Base-by-base conservation (phyloP, 2,329 filamentous ascomycete species). In the Paraphaeosphaeria sporulosa region DNA sequence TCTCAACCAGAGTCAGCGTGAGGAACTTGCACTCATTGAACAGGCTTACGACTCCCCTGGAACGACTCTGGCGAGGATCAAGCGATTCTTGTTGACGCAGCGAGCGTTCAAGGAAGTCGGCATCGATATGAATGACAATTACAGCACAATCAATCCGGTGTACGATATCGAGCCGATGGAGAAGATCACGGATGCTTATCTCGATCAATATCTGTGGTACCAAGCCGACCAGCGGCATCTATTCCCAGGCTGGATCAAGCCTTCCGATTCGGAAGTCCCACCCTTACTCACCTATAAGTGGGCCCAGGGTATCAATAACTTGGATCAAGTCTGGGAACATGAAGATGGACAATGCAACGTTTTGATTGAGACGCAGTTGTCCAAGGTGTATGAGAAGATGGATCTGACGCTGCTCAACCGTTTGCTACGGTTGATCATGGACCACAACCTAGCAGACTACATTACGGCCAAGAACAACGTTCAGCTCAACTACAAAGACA, bases 81-180 rank as follows among this genome's bases (percentile, higher is more conserved):
- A 99, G 84, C 91, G 95, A 51, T 98, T 98, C 84, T 83, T 99
- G 64, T 87, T 99, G 47, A 99, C 96, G 0, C 95, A 99, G 76
- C 89, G 95, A 77, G 95, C 96, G 1, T 99, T 99, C 86, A 99
- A 99, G 81, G 95, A 99, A 80, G 95, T 99, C 47, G 95, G 94
- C 57, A 99, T 99, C 68, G 95, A 99, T 76, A 99, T 99, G 95
- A 99, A 99, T 78, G 95, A 99, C 81, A 99, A 99, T 75, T 99
- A 99, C 82, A 98, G 89, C 83, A 94, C 93, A 19, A 99, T 99
- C 83, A 99, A 99, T 75, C 96, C 95, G 0, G 95, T 99, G 1
- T 99, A 99, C 75, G 95, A 99, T 68, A 95, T 99, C 61, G 96
- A 99, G 80, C 95, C 95, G 0, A 97, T 99, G 61, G 95, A 99